Base-by-base conservation (phyloP, 768 basidiomycete genomes). In the Termitomyces titanicus region DNA sequence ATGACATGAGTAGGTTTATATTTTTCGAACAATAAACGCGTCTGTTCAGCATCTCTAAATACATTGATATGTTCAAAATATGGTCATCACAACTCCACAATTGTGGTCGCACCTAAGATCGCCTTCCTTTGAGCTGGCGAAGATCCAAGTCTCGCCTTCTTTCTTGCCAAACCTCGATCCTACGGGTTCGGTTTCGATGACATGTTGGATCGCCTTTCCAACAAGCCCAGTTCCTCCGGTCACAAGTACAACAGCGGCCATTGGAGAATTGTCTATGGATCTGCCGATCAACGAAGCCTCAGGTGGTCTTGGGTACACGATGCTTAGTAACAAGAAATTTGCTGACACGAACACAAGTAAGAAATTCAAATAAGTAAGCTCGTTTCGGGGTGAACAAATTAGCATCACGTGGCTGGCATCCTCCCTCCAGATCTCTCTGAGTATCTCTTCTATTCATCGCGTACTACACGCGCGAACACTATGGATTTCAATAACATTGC, bases 1-100 rank as follows among this genome's bases (percentile, higher is more conserved):
- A 98, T 97, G 63, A 98, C 93, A 80, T 95, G 89, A 0, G 92
- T 96, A 0, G 96, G 94, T 66, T 91, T 88, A 74, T 97, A 86
- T 72, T 93, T 94, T 63, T 92, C 88, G 61, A 89, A 97, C 64
- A 95, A 70, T 65, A 78, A 78, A 64, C 77, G 73, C 38, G 93
- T 87, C 68, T 86, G 82, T 56, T 74, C 79, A 2, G 80, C 72
- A 68, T 93, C 84, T 64, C 94, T 94, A 62, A 42, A 37, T 40
- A 38, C 7, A 46, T 24, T 47, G 3, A 4, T 24, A 17, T 46
- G 3, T 15, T 53, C 25, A 51, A 18, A 34, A 51, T 20, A 47
- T 55, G 44, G 17, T 22, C 13, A 56, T 48, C 43, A 27, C 50
- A n/a, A 38, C 34, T 22, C 17, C 29, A 47, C 17, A 31, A 12